A percentile compares a stretch with the other conserved stretches of the same genome.
phyloP scores from a whole-genome alignment of 257 asterid genomes.

The Jasminum sambac region DNA sequence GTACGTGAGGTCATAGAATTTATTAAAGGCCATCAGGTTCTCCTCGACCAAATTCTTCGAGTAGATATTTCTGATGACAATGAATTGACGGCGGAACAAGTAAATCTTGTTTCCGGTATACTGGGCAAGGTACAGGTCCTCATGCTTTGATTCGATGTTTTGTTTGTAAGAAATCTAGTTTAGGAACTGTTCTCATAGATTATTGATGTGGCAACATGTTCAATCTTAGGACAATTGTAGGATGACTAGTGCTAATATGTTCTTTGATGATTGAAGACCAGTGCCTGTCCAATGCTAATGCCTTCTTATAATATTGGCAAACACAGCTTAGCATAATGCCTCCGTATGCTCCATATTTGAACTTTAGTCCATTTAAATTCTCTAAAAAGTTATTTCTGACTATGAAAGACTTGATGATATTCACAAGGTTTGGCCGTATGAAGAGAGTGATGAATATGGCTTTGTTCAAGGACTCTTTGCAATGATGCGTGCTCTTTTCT shows the following conservation, averaged over 20 bases:
- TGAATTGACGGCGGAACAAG: slow-evolving; percentile 75
- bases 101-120: slow-evolving; percentile 73
- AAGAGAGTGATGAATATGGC: slow-evolving; percentile 82
- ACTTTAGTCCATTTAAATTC: slow-evolving; percentile 12
- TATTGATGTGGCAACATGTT: slow-evolving; percentile 9
- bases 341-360: background rate
- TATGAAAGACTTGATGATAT: slow-evolving; percentile 22
- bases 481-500: slow-evolving; percentile 71
- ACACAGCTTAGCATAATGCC: background rate
- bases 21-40: slow-evolving; percentile 70
- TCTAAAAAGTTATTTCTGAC: slow-evolving; percentile 29
- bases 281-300: slow-evolving; percentile 1
- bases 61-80: slow-evolving; percentile 72
- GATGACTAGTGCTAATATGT: slow-evolving; percentile 10
- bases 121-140: slow-evolving; percentile 74
- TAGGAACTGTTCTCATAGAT: slow-evolving; percentile 13
- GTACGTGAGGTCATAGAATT: slow-evolving; percentile 86
- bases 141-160: slow-evolving; percentile 4
- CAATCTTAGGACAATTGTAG: slow-evolving; percentile 1
- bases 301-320: slow-evolving; percentile 11
- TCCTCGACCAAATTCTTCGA: slow-evolving; percentile 85
- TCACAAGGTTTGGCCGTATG: slow-evolving; percentile 93
- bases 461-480: slow-evolving; percentile 84
- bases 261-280: slow-evolving; percentile 9
- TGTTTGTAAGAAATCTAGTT: slow-evolving; percentile 15